Conservation (phyloP, 1,284 basidiomycete genomes). For the Rhodotorula sp. region DNA sequence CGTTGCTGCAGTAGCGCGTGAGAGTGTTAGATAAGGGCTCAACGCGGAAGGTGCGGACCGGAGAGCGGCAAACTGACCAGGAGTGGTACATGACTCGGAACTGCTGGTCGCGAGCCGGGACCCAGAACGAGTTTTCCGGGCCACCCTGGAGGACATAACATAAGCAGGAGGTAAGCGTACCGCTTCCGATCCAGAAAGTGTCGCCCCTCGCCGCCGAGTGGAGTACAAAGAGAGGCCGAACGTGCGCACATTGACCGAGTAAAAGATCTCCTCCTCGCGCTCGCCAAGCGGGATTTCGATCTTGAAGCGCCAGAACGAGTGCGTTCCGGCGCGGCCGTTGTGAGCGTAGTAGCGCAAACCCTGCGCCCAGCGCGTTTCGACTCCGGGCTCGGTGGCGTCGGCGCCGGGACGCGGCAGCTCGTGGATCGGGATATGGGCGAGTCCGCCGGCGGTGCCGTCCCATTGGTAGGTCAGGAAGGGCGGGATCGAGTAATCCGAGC, state of each 20-base stretch:
- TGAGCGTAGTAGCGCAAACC: constrained; percentile 74
- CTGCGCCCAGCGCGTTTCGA: constrained; percentile 54
- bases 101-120: constrained; percentile 78
- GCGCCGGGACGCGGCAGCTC: constrained; percentile 5
- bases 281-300: constrained; percentile 74
- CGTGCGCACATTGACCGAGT: constrained; percentile 52
- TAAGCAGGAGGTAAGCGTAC: not conserved
- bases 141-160: constrained; percentile 53
- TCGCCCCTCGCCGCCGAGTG: no score
- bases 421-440: constrained; percentile 27
- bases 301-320: constrained; percentile 84
- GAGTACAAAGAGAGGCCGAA: not conserved
- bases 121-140: constrained; percentile 72
- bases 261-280: constrained; percentile 73
- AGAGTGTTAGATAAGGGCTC: no score
- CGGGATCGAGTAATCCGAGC: constrained; percentile 44
- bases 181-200: no score
- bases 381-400: not conserved
- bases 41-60: not conserved
- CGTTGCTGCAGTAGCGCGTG: constrained; percentile 53
- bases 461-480: constrained; percentile 74
- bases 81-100: constrained; percentile 58
- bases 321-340: constrained; percentile 49
- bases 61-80: constrained; percentile 52
- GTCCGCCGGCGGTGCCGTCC: constrained; percentile 53